These are phyloP conservation scores for Vaccinium corymbosum DNA, from an alignment of 148 eudicot genomes.

Conservation along the genomic window DNA sequence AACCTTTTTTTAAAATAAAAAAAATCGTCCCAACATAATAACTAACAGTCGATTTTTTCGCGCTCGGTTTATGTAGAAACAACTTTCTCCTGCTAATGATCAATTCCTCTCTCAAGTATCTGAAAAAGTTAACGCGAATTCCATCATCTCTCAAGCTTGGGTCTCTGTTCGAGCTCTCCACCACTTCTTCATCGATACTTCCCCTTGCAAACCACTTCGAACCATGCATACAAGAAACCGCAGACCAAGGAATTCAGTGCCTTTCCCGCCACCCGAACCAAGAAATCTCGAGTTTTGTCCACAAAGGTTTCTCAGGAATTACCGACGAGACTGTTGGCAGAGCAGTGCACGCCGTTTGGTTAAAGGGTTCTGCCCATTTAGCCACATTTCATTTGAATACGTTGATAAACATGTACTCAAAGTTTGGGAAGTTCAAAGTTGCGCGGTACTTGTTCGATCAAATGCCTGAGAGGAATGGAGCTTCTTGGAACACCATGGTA, in stretches of 20 bases:
- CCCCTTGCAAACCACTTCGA: slow-evolving; percentile 18
- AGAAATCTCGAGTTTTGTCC: slow-evolving; percentile 46
- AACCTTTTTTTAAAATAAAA: too few species aligned
- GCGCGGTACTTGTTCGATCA: slow-evolving; percentile 57
- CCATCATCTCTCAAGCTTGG: slow-evolving; percentile 19
- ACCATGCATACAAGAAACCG: slow-evolving; percentile 9
- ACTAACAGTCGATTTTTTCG: neutral
- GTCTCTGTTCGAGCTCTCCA: slow-evolving; percentile 21
- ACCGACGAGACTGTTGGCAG: slow-evolving; percentile 39
- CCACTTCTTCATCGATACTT: slow-evolving; percentile 19
- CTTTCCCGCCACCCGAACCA: slow-evolving; percentile 42
- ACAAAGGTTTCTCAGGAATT: slow-evolving; percentile 62
- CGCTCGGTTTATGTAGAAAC: neutral
- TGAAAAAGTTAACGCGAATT: slow-evolving; percentile 15
- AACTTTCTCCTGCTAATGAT: neutral
- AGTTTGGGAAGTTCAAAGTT: slow-evolving; percentile 35
- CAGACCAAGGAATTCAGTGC: slow-evolving; percentile 19
- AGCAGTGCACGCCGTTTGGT: slow-evolving; percentile 51
- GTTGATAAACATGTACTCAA: slow-evolving; percentile 60
- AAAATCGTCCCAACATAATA: too few species aligned
- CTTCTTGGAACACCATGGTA: slow-evolving; percentile 73
- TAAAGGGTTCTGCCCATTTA: slow-evolving; percentile 40
- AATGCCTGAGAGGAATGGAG: slow-evolving; percentile 65
- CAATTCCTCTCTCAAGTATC: neutral
- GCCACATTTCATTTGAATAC: slow-evolving; percentile 51